Base-by-base conservation (phyloP, 495 filamentous ascomycete species). In the Penicillium daleae region DNA sequence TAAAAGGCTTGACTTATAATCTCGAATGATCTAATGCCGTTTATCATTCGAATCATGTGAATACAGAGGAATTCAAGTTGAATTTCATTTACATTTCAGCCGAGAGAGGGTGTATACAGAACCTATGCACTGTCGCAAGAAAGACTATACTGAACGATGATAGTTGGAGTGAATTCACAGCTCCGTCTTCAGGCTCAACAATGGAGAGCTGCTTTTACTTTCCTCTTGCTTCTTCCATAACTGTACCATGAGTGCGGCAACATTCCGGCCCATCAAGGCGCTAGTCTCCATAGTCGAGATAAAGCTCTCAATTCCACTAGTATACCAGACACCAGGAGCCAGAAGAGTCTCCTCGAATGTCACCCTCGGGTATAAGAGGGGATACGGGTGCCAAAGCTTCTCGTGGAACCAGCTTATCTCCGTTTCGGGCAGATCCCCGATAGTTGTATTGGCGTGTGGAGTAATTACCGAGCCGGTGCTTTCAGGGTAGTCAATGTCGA, bases 261-360 rank as follows among this genome's bases (percentile, higher is more conserved):
- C 90, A 77, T 99, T 98, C 83, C 87, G 93, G 0, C 95, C 95
- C 94, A 97, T 97, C 68, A 98, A 73, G 0, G 90, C 88, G 72
- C 90, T 98, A 8, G 96, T 99, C 81, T 99, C 95, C 95, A 99
- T 99, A 0, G 95, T 97, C 15, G 87, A 92, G 61, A 98, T 96
- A 68, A 99, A 97, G 65, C 87, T 89, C 77, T 99, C 95, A 56
- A 98, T 97, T 0, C 90, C 94, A 44, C 90, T 87, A 0, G 95
- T 98, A 71, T 99, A 98, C 84, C 91, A 97, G 13, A 98, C 70
- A 56, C 71, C 65, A 9, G 74, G 72, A 6, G 77, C 89, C 2
- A 98, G 72, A 59, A 86, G 79, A 0, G 87, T 83, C 42, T 96
- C 90, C 62, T 97, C 93, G 63, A 98, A 99, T 0, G 90, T 96